phyloP scores from a whole-genome alignment of 1,139 yeast species.

The Nematodospora anomalae region DNA sequence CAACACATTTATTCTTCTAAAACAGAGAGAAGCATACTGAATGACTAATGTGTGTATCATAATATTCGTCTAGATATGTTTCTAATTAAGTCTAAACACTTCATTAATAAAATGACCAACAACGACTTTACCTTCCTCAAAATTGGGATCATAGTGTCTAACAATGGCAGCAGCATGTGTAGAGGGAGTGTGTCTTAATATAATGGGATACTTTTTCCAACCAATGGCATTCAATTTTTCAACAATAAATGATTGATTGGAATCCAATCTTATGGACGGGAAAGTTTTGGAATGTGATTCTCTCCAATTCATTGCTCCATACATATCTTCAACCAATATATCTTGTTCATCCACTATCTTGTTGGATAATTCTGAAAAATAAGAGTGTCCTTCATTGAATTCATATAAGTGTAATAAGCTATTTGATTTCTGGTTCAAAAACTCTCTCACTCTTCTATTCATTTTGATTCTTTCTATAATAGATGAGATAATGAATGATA shows the following conservation, averaged over 20 bases:
- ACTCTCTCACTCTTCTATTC: slow-evolving; percentile 30
- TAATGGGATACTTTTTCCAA: slow-evolving; percentile 73
- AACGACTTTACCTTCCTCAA: slow-evolving; percentile 67
- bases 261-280: slow-evolving; percentile 39
- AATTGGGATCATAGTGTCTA: slow-evolving; percentile 51
- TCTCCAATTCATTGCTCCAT: slow-evolving; percentile 53
- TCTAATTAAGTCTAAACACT: slow-evolving; percentile 22
- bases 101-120: slow-evolving; percentile 62
- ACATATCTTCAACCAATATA: slow-evolving; percentile 58
- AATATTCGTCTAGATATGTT: neutral
- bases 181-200: slow-evolving; percentile 61
- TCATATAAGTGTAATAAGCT: slow-evolving; percentile 34
- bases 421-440: slow-evolving; percentile 30
- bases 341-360: slow-evolving; percentile 55
- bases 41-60: too few species aligned
- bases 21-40: too few species aligned
- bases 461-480: slow-evolving; percentile 42
- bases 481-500: slow-evolving; percentile 48
- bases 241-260: slow-evolving; percentile 53
- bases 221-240: slow-evolving; percentile 53
- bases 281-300: slow-evolving; percentile 28
- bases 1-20: slow-evolving; percentile 49
- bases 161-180: slow-evolving; percentile 85
- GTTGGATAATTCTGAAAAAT: slow-evolving; percentile 17
- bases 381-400: slow-evolving; percentile 13